Base-by-base conservation (phyloP, 192 early-diverging fungal species). In the Ramicandelaber brevisporus region DNA sequence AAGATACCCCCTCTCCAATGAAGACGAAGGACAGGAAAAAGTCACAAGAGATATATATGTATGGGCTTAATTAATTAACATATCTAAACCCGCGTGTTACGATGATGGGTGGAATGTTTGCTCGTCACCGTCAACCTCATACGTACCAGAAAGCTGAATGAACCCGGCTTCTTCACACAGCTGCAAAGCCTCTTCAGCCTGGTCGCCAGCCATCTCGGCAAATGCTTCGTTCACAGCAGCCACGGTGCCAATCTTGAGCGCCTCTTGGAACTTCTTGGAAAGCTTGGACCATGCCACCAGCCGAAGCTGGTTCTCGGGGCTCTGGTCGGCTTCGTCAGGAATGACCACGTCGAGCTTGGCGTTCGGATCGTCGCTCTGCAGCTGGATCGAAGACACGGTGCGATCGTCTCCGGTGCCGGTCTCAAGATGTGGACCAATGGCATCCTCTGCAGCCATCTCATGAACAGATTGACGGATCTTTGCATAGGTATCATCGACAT, bases 161-260 rank as follows among this genome's bases (percentile, higher is more conserved):
- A 93, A 72, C 14, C 69, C 68, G 30, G 68, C 74, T 15, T 75
- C 52, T 13, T 61, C 63, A 30, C 78, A 82, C 8, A 68, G 47
- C 15, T 65, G 37, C 11, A 93, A 58, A n/a, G 83, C 44, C 28
- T 59, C 50, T 50, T 88, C 78, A 3, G 73, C 82, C 36, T 81
- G 64, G 13, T 70, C 53, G 0, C 70, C 63, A 3, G 48, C 34
- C 30, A 79, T 63, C 4, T 51, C 63, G 15, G 63, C 69, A 18
- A 96, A 46, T 16, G 65, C 71, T 19, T 61, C 69, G 47, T 96
- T 89, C 22, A 96, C 73, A 20, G 70, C 69, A 5, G 76, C 78
- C 6, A 89, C 47, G 14, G 80, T 76, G 14, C 65, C 71, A 1
- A 67, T 59, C 21, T 70, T 41, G 4, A 96, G 44, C 2, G 86